Evolutionary conservation across 345 rosid species (phyloP), one percentile per base, ranked within the genome.

Genomic region (Euclidium syriacum): DNA sequence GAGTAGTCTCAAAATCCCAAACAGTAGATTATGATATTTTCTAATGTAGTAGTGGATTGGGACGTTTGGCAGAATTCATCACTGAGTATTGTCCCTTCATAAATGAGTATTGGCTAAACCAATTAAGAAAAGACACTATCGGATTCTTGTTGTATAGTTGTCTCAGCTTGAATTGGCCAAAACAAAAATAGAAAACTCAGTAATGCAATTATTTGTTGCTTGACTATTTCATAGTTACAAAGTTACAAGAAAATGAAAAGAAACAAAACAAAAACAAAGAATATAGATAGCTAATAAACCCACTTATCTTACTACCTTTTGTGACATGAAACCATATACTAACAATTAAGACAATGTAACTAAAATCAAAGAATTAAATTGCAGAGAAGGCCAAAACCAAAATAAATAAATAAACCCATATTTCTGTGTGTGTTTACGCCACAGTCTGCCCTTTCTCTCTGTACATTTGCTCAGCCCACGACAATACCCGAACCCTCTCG

Each of bases 361-460:
- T 52, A 69, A 52, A 70, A 68, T 67, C 12, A 68, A 58, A 58
- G 53, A 68, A 68, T 58, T 10, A 68, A 49, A 53, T 24, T 46
- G 38, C 70, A 44, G 23, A 24, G 27, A 65, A 17, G 62, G 36
- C 38, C 10, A 10, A 48, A 7, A 7, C 15, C 29, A 60, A 25
- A 3, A 6, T 58, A 29, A 12, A 10, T n/a, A n/a, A n/a, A n/a
- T n/a, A 32, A 44, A 30, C 38, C 33, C 25, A 22, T 50, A 15
- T 46, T 20, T 23, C 4, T 22, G 54, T 22, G 54, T 47, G 44
- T 55, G 52, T 18, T 82, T 78, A 89, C 4, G 85, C 97, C 78
- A 81, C 94, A 83, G 83, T 85, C 90, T 86, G 96, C 81, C 81
- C 86, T 65, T 83, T 94, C 40, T 92, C 96, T 71, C 81, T 80